These are phyloP conservation scores for Rhodotorula sp. DNA, from an alignment of 1,284 basidiomycete genomes.

Conservation along the genomic window DNA sequence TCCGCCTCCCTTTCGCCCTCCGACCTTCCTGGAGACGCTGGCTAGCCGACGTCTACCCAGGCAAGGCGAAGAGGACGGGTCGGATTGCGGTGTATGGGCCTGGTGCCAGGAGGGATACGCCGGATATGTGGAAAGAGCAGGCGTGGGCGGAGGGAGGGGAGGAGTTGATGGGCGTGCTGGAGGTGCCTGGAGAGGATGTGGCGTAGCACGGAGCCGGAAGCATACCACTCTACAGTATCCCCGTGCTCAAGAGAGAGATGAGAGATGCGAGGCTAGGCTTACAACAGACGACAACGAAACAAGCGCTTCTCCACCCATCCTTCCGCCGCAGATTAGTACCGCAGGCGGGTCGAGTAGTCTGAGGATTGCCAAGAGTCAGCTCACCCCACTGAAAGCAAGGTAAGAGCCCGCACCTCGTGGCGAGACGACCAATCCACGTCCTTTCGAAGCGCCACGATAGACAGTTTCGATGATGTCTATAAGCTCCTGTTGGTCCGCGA, in stretches of 20 bases:
- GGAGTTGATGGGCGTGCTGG: too few relatives aligned
- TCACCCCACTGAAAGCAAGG: not conserved
- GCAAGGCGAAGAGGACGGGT: conserved; percentile 10
- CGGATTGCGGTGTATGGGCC: not conserved
- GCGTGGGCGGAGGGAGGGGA: too few relatives aligned
- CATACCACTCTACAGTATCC: not conserved
- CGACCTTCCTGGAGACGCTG: not conserved
- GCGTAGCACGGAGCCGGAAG: not conserved
- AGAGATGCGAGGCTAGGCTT: too few relatives aligned
- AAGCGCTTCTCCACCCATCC: too few relatives aligned
- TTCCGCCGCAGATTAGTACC: conserved; percentile 56
- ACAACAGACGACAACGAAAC: too few relatives aligned
- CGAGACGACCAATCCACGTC: conserved; percentile 94
- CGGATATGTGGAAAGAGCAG: too few relatives aligned
- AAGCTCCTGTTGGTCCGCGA: conserved; percentile 96
- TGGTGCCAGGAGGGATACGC: too few relatives aligned
- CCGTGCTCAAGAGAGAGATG: not conserved
- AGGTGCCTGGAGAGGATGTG: not conserved
- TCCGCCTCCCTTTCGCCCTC: not conserved
- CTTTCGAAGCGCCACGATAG: conserved; percentile 95
- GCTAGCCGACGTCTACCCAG: conserved; percentile 12
- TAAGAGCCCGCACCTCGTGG: conserved; percentile 69
- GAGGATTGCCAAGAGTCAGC: not conserved
- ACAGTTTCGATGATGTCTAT: conserved; percentile 99
- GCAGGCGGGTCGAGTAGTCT: conserved; percentile 82